phyloP scores from a whole-genome alignment of 2,329 filamentous ascomycete genomes.

The Didymosphaeria variabile region DNA sequence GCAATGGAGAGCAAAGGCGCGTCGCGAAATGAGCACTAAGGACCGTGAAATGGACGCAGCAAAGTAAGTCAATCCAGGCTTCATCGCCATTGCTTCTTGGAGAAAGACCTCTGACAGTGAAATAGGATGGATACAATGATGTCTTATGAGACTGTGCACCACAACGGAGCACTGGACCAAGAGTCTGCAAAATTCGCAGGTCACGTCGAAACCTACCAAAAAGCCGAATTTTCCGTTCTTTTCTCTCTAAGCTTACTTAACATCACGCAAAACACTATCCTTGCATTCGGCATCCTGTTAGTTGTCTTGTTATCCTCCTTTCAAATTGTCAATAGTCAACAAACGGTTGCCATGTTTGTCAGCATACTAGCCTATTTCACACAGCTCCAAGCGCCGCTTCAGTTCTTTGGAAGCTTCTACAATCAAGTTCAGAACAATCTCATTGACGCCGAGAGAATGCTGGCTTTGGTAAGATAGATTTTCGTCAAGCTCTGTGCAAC shows the following conservation, averaged over 20 bases:
- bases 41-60: slow-evolving; percentile 60
- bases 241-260: slow-evolving; percentile 29
- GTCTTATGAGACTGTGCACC: slow-evolving; percentile 53
- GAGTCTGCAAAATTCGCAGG: too few relatives aligned
- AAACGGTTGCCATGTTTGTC: slow-evolving; percentile 28
- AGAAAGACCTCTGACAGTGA: too few relatives aligned
- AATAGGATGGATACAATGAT: slow-evolving; percentile 57
- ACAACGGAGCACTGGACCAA: slow-evolving; percentile 29
- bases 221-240: slow-evolving; percentile 25
- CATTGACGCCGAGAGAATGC: slow-evolving; percentile 33
- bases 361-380: slow-evolving; percentile 26
- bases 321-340: slow-evolving; percentile 20
- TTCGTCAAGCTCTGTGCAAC: too few relatives aligned
- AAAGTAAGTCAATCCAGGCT: too few relatives aligned
- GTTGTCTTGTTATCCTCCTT: slow-evolving; percentile 20
- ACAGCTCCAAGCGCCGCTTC: slow-evolving; percentile 32
- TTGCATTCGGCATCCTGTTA: slow-evolving; percentile 23
- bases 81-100: too few relatives aligned
- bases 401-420: slow-evolving; percentile 35
- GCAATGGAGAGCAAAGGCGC: slow-evolving; percentile 55
- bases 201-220: slow-evolving; percentile 22
- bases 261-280: slow-evolving; percentile 25
- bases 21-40: slow-evolving; percentile 57
- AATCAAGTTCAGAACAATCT: slow-evolving; percentile 32
- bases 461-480: slow-evolving; percentile 30